These are phyloP conservation scores for Colletotrichum musae DNA, from an alignment of 2,329 filamentous ascomycete species.

Conservation along the genomic window DNA sequence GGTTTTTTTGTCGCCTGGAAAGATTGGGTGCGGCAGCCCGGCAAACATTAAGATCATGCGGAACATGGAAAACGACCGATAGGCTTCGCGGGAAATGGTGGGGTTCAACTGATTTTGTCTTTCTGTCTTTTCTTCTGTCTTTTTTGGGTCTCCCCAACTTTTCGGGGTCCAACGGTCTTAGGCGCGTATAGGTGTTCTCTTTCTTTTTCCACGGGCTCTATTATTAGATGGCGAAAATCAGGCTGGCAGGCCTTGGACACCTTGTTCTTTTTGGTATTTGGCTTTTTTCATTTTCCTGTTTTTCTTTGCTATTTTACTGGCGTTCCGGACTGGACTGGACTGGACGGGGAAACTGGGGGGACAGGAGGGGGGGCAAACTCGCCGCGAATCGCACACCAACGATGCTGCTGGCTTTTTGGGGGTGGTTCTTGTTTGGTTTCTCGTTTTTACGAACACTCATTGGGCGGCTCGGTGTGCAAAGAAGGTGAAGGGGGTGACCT, in stretches of 20 bases:
- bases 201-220: conserved; percentile 5
- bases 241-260: conserved; percentile 18
- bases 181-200: conserved; percentile 4
- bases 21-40: conserved; percentile 12
- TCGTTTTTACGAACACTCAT: background rate
- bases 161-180: background rate
- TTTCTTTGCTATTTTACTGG: background rate
- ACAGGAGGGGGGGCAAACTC: background rate
- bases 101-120: conserved; percentile 30
- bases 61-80: conserved; percentile 31
- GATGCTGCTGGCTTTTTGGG: background rate
- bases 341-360: background rate
- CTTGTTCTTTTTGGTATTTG: background rate
- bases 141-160: background rate
- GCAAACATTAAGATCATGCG: conserved; percentile 15
- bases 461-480: background rate
- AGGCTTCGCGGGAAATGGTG: conserved; percentile 15
- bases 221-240: conserved; percentile 34
- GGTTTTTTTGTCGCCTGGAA: background rate
- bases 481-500: background rate
- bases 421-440: background rate
- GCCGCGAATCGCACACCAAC: conserved; percentile 1
- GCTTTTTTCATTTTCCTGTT: background rate
- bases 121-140: background rate
- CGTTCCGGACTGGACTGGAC: conserved; percentile 15